A percentile compares a stretch with the other conserved stretches of the same genome.
phyloP scores from a whole-genome alignment of 352 stramenopile genomes.

The Pythium insidiosum region DNA sequence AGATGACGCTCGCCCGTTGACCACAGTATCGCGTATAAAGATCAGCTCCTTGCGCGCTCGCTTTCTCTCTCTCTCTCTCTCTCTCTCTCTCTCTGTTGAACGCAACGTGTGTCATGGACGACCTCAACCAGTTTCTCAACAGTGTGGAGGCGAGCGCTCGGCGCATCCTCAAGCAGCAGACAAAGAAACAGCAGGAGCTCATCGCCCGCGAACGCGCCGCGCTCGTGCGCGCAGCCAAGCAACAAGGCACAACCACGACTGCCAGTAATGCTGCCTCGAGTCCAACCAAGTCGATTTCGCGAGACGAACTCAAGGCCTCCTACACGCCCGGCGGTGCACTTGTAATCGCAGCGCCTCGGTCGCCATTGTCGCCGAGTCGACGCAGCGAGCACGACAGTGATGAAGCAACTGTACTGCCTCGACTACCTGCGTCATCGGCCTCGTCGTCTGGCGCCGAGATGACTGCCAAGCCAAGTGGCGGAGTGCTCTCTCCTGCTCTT shows the following conservation, averaged over 20 bases:
- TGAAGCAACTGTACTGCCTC: not conserved
- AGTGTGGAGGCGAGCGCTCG: constrained; percentile 65
- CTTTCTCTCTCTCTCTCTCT: too few relatives aligned
- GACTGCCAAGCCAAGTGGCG: not conserved
- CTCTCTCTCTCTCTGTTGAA: too few relatives aligned
- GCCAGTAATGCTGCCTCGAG: constrained; percentile 9
- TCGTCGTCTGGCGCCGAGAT: too few relatives aligned
- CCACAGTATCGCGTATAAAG: too few relatives aligned
- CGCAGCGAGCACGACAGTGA: constrained; percentile 22
- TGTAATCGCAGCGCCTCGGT: constrained; percentile 29
- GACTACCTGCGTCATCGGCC: not conserved
- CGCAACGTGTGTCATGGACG: too few relatives aligned
- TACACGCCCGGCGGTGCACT: constrained; percentile 48
- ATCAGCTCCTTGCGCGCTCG: too few relatives aligned
- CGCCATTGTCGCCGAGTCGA: constrained; percentile 16
- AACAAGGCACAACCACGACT: constrained; percentile 4
- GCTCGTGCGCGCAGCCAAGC: constrained; percentile 21
- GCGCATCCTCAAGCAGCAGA: constrained; percentile 78
- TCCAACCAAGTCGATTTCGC: constrained; percentile 19
- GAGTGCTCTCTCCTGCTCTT: constrained; percentile 7
- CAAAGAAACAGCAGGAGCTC: constrained; percentile 64
- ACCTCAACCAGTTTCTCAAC: constrained; percentile 76
- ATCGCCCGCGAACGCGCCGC: constrained; percentile 32
- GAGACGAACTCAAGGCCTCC: constrained; percentile 47
- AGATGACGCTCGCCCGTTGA: too few relatives aligned